phyloP scores from a whole-genome alignment of 1,139 yeast species.

The Nakaseomyces kungkrabaensis region DNA sequence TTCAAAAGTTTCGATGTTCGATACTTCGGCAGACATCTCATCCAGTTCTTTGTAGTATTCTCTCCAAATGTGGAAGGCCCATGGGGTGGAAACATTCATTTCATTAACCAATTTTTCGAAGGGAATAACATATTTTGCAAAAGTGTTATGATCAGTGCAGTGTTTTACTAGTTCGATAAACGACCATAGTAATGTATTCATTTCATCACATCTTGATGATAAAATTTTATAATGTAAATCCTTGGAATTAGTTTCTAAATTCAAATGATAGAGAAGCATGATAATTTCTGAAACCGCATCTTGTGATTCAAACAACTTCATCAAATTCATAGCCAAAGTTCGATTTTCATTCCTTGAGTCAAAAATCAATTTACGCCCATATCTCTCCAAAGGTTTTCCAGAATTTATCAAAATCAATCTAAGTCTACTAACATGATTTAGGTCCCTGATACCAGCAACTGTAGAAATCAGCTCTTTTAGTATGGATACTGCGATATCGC shows the following conservation, averaged over 20 bases:
- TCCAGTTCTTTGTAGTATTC: slow-evolving; percentile 5
- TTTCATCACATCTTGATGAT: slow-evolving; percentile 64
- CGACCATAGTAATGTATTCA: slow-evolving; percentile 54
- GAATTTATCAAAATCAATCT: slow-evolving; percentile 65
- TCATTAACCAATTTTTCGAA: slow-evolving; percentile 38
- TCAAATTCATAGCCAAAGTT: slow-evolving; percentile 45
- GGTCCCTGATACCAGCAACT: slow-evolving; percentile 75
- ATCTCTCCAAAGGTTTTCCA: slow-evolving; percentile 46
- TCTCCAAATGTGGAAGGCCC: slow-evolving; percentile 82
- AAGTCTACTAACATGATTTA: slow-evolving; percentile 26
- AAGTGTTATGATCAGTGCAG: slow-evolving; percentile 35
- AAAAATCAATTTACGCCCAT: slow-evolving; percentile 53
- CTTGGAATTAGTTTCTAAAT: slow-evolving; percentile 34
- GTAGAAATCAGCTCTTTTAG: slow-evolving; percentile 58
- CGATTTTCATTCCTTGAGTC: slow-evolving; percentile 45
- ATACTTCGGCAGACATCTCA: slow-evolving; percentile 13
- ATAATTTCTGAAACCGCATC: slow-evolving; percentile 53
- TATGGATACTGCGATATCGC: slow-evolving; percentile 56
- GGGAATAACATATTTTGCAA: slow-evolving; percentile 35
- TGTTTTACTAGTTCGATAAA: slow-evolving; percentile 50
- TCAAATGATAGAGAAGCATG: slow-evolving; percentile 48
- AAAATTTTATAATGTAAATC: slow-evolving; percentile 60
- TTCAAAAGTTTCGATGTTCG: slow-evolving; percentile 15
- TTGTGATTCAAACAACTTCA: slow-evolving; percentile 38
- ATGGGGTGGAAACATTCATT: slow-evolving; percentile 48